phyloP scores from a whole-genome alignment of 2,329 filamentous ascomycete genomes.

The Diaporthe sp. region DNA sequence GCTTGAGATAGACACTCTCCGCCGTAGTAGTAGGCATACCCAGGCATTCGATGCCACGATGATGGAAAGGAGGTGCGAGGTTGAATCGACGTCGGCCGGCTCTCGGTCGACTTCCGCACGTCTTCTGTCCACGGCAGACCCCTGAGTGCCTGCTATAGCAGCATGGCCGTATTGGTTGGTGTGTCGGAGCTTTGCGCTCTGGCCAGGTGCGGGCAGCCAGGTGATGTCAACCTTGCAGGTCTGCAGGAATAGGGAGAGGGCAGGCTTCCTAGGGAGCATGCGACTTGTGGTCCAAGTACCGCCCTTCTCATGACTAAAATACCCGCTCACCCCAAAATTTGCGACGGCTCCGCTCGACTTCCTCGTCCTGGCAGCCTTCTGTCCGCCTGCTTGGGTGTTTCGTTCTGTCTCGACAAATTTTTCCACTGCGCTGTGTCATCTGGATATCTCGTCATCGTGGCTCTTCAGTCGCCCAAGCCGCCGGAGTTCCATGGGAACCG shows the following conservation, averaged over 20 bases:
- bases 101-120: slow-evolving; percentile 30
- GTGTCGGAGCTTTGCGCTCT: slow-evolving; percentile 19
- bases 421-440: slow-evolving; percentile 31
- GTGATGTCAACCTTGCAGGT: slow-evolving; percentile 30
- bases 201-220: slow-evolving; percentile 13
- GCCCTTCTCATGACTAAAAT: slow-evolving; percentile 36
- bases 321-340: slow-evolving; percentile 40
- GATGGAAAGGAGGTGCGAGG: slow-evolving; percentile 12
- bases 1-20: background rate
- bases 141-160: slow-evolving; percentile 21
- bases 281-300: slow-evolving; percentile 37
- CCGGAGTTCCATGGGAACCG: slow-evolving; percentile 24
- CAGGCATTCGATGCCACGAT: background rate
- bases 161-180: slow-evolving; percentile 14
- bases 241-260: slow-evolving; percentile 36
- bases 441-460: slow-evolving; percentile 28
- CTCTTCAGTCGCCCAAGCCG: slow-evolving; percentile 30
- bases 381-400: slow-evolving; percentile 34
- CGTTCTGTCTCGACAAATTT: slow-evolving; percentile 36
- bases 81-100: slow-evolving; percentile 27
- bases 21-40: background rate
- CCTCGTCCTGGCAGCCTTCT: slow-evolving; percentile 31
- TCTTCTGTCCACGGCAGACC: slow-evolving; percentile 1
- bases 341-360: slow-evolving; percentile 40
- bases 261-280: slow-evolving; percentile 19